phyloP scores from a whole-genome alignment of 495 filamentous ascomycete genomes.

The Aspergillus mulundensis region DNA sequence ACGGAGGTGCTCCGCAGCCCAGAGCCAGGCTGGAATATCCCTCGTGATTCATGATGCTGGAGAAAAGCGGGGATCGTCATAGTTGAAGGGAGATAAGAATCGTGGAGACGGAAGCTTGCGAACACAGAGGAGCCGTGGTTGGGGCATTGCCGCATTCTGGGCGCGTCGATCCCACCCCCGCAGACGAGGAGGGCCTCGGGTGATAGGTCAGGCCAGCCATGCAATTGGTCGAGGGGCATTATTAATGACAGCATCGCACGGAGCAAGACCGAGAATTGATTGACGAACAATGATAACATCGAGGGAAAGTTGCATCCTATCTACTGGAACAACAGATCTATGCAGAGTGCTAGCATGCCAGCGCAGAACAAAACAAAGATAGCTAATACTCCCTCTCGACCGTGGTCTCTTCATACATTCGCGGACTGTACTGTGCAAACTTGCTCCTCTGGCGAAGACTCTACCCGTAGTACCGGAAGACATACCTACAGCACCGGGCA shows the following conservation, averaged over 20 bases:
- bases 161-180: background rate
- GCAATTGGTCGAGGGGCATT: background rate
- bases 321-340: background rate
- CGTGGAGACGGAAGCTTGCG: background rate
- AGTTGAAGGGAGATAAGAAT: background rate
- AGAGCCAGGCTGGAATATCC: background rate
- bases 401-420: constrained; percentile 28
- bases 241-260: background rate
- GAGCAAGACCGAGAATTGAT: background rate
- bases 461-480: constrained; percentile 43
- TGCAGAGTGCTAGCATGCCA: too few relatives aligned
- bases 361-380: background rate
- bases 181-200: background rate
- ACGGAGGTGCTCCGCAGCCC: too few relatives aligned
- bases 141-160: background rate
- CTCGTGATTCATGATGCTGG: background rate
- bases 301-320: background rate
- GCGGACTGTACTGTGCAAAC: constrained; percentile 45
- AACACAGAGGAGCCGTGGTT: background rate
- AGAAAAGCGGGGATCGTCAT: background rate
- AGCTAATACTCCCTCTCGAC: constrained; percentile 15
- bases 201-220: background rate
- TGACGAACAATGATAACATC: background rate
- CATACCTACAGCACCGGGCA: constrained; percentile 40
- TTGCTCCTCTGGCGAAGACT: constrained; percentile 39